These are phyloP conservation scores for Thermothelomyces thermophilus DNA, from an alignment of 2,329 filamentous ascomycete species.

Conservation along the genomic window DNA sequence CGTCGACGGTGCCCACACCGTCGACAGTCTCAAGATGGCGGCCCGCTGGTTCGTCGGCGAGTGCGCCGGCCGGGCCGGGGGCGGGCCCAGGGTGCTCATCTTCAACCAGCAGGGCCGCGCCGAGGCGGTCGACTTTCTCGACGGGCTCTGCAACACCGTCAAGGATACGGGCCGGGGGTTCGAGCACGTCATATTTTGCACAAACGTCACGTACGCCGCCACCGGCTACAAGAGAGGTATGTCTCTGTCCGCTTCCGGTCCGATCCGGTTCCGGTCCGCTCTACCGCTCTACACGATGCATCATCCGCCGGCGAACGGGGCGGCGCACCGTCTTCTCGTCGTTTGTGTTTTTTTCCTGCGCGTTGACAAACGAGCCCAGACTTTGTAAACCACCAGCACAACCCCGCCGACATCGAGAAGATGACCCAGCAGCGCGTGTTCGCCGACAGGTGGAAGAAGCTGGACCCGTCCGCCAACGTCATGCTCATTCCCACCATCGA, in stretches of 20 bases:
- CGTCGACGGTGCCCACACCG: constrained; percentile 88
- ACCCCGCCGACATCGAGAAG: constrained; percentile 44
- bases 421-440: constrained; percentile 48
- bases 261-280: no score
- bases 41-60: constrained; percentile 70
- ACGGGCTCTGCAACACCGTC: constrained; percentile 27
- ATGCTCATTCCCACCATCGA: constrained; percentile 47
- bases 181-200: constrained; percentile 59
- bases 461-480: constrained; percentile 43
- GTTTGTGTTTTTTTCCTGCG: not conserved
- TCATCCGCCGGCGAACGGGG: no score
- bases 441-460: constrained; percentile 42
- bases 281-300: no score
- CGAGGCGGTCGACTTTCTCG: constrained; percentile 48
- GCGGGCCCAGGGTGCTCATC: constrained; percentile 53
- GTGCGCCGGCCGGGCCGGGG: constrained; percentile 31
- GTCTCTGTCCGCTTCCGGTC: not conserved
- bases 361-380: constrained; percentile 32
- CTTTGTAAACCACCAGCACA: constrained; percentile 50
- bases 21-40: constrained; percentile 78
- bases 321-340: no score
- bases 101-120: constrained; percentile 76
- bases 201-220: constrained; percentile 57
- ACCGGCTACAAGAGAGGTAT: constrained; percentile 44
- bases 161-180: constrained; percentile 37